Percentiles rank a stretch among this genome's conserved stretches.
Evolutionary conservation across 2,329 filamentous ascomycete genomes (phyloP).

Genomic region (Metarhizium sp.): DNA sequence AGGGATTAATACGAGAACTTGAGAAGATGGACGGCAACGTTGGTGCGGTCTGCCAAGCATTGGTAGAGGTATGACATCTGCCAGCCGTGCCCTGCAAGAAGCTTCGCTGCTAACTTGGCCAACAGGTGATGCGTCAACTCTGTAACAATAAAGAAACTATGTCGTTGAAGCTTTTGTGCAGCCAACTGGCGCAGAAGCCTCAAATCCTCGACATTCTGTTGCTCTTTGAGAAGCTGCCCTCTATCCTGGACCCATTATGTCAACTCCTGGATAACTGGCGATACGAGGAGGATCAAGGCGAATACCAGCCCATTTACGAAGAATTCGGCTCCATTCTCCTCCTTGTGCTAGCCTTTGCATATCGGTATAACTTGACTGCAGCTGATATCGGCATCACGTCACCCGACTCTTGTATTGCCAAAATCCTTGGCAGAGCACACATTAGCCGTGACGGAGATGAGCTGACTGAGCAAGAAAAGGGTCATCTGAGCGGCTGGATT

Average conservation of each 20-base stretch:
- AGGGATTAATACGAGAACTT: constrained; percentile 69
- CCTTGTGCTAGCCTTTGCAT: constrained; percentile 63
- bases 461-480: constrained; percentile 53
- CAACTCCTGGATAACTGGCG: constrained; percentile 69
- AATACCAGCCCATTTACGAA: constrained; percentile 79
- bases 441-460: constrained; percentile 48
- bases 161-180: constrained; percentile 67
- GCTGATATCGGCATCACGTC: constrained; percentile 54
- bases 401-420: constrained; percentile 58
- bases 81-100: background rate
- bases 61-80: constrained; percentile 51
- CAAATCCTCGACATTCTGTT: constrained; percentile 65
- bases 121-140: constrained; percentile 55
- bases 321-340: constrained; percentile 74
- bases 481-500: constrained; percentile 65
- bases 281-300: constrained; percentile 74
- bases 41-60: constrained; percentile 70
- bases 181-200: constrained; percentile 62
- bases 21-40: constrained; percentile 90
- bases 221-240: constrained; percentile 61
- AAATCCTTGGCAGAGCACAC: constrained; percentile 52
- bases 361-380: constrained; percentile 59
- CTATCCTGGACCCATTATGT: constrained; percentile 65
- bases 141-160: constrained; percentile 70
- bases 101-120: background rate